These are phyloP conservation scores for Gymnopilus dilepis DNA, from an alignment of 768 basidiomycete species.

Conservation along the genomic window DNA sequence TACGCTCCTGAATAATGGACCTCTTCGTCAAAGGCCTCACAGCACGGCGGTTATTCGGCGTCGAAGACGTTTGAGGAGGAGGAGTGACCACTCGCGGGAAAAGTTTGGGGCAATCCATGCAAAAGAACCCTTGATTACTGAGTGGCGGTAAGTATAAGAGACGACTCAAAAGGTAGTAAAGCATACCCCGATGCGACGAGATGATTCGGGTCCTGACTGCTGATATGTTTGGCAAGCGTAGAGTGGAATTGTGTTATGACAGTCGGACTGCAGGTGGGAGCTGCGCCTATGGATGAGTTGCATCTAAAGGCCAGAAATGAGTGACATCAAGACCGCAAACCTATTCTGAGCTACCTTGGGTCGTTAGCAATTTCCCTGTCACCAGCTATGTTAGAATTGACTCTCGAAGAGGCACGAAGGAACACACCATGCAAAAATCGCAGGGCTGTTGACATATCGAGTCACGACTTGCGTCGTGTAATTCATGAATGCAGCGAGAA, in stretches of 20 bases:
- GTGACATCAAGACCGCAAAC: neutral
- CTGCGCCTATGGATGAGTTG: constrained; percentile 54
- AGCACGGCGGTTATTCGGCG: constrained; percentile 43
- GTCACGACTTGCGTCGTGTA: constrained; percentile 59
- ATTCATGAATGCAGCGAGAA: constrained; percentile 59
- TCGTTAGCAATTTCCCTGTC: constrained; percentile 72
- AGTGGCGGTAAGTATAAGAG: constrained; percentile 1
- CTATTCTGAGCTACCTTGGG: constrained; percentile 46
- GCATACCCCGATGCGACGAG: constrained; percentile 65
- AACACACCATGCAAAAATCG: constrained; percentile 57
- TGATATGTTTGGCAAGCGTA: constrained; percentile 49
- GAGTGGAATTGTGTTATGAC: constrained; percentile 65
- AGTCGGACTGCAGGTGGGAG: constrained; percentile 48
- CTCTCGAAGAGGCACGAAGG: neutral
- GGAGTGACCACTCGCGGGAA: constrained; percentile 47
- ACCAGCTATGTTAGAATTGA: constrained; percentile 6
- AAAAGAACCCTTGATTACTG: constrained; percentile 63
- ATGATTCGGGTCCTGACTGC: constrained; percentile 63
- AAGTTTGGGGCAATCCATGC: constrained; percentile 58
- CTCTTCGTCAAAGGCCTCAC: constrained; percentile 50
- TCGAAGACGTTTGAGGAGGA: constrained; percentile 45
- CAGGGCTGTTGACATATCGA: constrained; percentile 58
- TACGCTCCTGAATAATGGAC: constrained; percentile 52
- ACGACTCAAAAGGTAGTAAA: neutral
- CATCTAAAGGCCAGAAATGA: constrained; percentile 44